Conservation (phyloP, 306 rosid genomes). For the Glycine tomentella region DNA sequence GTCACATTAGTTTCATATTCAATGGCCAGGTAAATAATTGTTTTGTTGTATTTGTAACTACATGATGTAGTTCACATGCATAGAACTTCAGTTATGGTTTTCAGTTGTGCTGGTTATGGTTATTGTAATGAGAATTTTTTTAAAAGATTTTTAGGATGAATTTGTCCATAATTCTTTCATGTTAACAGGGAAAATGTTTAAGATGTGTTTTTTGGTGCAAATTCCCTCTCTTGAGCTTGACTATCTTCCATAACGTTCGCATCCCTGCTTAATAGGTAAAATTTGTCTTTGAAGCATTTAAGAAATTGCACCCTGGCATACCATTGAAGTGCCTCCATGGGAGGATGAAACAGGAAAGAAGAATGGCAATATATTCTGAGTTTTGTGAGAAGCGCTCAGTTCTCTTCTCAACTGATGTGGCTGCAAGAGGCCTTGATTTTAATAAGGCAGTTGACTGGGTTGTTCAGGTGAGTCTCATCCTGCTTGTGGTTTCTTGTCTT, state of each 20-base stretch:
- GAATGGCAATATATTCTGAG: conserved; percentile 78
- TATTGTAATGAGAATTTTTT: not conserved
- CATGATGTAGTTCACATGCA: conserved; percentile 10
- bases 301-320: conserved; percentile 90
- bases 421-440: conserved; percentile 97
- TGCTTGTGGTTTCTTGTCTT: conserved; percentile 30
- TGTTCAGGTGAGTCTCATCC: conserved; percentile 76
- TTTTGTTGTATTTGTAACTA: not conserved
- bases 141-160: conserved; percentile 23
- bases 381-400: conserved; percentile 82
- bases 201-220: conserved; percentile 16
- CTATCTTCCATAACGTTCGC: conserved; percentile 12
- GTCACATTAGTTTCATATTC: not conserved
- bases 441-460: conserved; percentile 96
- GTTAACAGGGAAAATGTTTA: not conserved
- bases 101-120: not conserved
- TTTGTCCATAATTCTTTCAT: not conserved
- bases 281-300: conserved; percentile 85
- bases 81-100: conserved; percentile 17
- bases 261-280: conserved; percentile 61
- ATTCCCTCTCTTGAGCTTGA: conserved; percentile 8
- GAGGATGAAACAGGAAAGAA: conserved; percentile 83
- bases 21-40: not conserved
- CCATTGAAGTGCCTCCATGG: conserved; percentile 92
- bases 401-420: conserved; percentile 91